A percentile compares a stretch with the other conserved stretches of the same genome.
Conservation (phyloP, 495 filamentous ascomycete species). For the Xylaria castorea region DNA sequence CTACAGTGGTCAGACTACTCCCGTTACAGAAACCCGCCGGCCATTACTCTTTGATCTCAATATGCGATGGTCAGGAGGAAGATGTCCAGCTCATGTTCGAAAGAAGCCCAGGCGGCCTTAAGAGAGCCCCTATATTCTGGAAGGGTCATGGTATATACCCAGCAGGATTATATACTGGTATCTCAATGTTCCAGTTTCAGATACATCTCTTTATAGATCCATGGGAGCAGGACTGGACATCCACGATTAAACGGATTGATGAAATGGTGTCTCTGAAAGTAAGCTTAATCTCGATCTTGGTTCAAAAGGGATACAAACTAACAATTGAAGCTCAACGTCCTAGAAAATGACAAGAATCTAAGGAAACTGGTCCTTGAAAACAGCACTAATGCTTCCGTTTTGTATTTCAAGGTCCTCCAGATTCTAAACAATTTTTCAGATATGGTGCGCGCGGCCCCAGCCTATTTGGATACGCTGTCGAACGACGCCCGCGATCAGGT, state of each 20-base stretch:
- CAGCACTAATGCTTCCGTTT: not conserved
- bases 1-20: not conserved
- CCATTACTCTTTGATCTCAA: not conserved
- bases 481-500: not conserved
- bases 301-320: not conserved
- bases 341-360: not conserved
- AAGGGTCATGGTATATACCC: not conserved
- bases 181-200: slow-evolving; percentile 6
- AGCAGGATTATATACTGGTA: slow-evolving; percentile 8
- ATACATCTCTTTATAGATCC: slow-evolving; percentile 8
- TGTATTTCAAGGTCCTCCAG: slow-evolving; percentile 3
- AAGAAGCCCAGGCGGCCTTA: not conserved
- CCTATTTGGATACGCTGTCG: not conserved
- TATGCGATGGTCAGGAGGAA: not conserved
- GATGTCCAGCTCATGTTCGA: not conserved
- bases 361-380: not conserved
- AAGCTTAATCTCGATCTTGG: not conserved
- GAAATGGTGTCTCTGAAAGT: not conserved
- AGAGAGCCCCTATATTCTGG: not conserved
- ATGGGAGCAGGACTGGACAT: slow-evolving; percentile 11
- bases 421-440: slow-evolving; percentile 2
- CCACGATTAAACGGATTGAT: not conserved
- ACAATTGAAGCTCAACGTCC: not conserved
- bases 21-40: not conserved
- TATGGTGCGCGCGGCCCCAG: not conserved